These are phyloP conservation scores for Elaeis oleifera DNA, from an alignment of 202 grass and related monocot genomes.

Conservation along the genomic window DNA sequence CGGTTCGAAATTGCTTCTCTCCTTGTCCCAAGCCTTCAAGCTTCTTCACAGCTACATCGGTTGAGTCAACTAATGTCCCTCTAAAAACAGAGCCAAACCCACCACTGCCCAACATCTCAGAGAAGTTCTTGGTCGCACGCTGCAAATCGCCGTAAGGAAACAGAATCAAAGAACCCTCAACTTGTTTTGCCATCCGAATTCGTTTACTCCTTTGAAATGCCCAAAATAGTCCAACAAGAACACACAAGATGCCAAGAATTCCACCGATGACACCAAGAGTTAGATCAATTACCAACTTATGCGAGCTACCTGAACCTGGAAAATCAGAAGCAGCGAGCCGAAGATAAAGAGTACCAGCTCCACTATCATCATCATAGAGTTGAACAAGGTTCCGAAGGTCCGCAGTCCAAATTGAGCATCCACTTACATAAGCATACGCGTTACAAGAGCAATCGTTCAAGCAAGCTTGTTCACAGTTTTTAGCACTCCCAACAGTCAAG, in stretches of 20 bases:
- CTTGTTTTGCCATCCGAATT: background rate
- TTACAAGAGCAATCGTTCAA: slow-evolving; percentile 47
- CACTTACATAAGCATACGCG: slow-evolving; percentile 25
- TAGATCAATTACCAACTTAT: background rate
- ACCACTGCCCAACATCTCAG: slow-evolving; percentile 2
- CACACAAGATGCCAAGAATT: background rate
- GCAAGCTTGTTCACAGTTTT: slow-evolving; percentile 27
- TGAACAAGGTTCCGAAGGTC: slow-evolving; percentile 24
- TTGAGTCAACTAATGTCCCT: background rate
- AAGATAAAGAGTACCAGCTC: slow-evolving; percentile 20
- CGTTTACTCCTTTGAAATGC: background rate
- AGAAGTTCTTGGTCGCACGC: slow-evolving; percentile 11
- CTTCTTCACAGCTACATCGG: slow-evolving; percentile 10
- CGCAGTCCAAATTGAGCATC: slow-evolving; percentile 28
- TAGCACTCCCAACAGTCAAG: slow-evolving; percentile 2
- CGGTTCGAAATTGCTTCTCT: slow-evolving; percentile 10
- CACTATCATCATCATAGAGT: slow-evolving; percentile 8
- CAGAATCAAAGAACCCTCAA: background rate
- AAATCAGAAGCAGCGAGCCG: slow-evolving; percentile 29
- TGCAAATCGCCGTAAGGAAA: slow-evolving; percentile 3
- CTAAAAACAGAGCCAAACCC: slow-evolving; percentile 6
- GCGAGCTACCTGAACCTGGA: slow-evolving; percentile 6
- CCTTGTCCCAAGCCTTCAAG: slow-evolving; percentile 4
- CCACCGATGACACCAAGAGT: background rate
- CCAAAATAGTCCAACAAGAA: background rate